Evolutionary conservation across 441 rosid species (phyloP).

Genomic region (Populus tomentosa): DNA sequence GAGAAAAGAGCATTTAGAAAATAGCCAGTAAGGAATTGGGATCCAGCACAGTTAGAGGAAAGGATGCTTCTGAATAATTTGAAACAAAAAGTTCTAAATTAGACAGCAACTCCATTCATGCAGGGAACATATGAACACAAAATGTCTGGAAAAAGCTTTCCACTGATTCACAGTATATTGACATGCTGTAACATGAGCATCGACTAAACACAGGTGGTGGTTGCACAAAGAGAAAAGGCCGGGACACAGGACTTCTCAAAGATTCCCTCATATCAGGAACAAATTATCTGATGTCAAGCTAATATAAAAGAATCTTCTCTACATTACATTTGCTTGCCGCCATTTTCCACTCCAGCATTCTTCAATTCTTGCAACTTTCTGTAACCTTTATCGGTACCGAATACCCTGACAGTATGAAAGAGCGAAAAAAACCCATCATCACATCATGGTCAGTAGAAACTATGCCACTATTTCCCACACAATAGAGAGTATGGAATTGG

Average conservation of each 20-base stretch:
- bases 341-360: conserved; percentile 34
- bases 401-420: conserved; percentile 52
- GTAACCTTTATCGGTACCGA: conserved; percentile 86
- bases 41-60: background rate
- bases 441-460: background rate
- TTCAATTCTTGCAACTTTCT: conserved; percentile 76
- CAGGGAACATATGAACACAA: conserved; percentile 14
- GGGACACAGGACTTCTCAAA: conserved; percentile 17
- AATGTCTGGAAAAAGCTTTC: conserved; percentile 27
- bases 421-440: background rate
- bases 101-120: conserved; percentile 25
- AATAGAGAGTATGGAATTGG: too few relatives aligned
- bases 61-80: background rate
- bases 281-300: conserved; percentile 18
- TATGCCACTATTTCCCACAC: background rate
- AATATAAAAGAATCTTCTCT: conserved; percentile 22
- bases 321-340: conserved; percentile 32
- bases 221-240: conserved; percentile 21
- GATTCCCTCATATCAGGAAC: conserved; percentile 18
- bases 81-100: conserved; percentile 1
- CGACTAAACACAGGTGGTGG: conserved; percentile 18
- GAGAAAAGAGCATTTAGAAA: background rate
- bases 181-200: conserved; percentile 27
- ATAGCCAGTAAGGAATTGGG: background rate
- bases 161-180: conserved; percentile 23